phyloP scores from a whole-genome alignment of 2,329 filamentous ascomycete species.

The Sporothrix curviconia region DNA sequence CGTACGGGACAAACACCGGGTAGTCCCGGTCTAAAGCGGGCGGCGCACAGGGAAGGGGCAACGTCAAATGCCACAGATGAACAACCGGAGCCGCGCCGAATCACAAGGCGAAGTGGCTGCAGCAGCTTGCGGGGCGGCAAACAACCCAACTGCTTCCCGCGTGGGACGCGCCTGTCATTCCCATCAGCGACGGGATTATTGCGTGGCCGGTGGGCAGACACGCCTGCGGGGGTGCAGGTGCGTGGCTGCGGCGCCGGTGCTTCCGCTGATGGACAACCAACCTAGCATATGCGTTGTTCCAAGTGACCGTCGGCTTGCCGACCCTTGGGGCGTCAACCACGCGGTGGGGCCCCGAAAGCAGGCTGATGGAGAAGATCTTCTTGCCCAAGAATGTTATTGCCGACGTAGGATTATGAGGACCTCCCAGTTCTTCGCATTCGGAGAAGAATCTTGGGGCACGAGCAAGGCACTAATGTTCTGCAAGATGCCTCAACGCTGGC shows the following conservation, averaged over 20 bases:
- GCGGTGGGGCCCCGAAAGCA: too few species aligned
- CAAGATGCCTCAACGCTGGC: constrained; percentile 50
- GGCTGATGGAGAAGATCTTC: too few species aligned
- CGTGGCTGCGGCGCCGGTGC: too few species aligned
- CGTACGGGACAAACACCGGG: constrained; percentile 13
- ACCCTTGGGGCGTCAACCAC: constrained; percentile 29
- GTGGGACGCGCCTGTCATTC: too few species aligned
- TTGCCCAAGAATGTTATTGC: constrained; percentile 54
- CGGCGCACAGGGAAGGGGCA: constrained; percentile 28
- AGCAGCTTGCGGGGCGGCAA: not conserved
- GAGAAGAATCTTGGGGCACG: constrained; percentile 52
- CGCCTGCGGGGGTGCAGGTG: too few species aligned
- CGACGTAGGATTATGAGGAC: constrained; percentile 50
- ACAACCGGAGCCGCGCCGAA: not conserved
- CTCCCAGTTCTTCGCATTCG: constrained; percentile 52
- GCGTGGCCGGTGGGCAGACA: too few species aligned
- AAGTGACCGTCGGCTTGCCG: too few species aligned
- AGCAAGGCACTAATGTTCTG: constrained; percentile 57
- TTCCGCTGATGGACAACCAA: too few species aligned
- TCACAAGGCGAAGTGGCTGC: not conserved
- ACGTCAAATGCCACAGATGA: constrained; percentile 18
- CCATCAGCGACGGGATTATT: too few species aligned
- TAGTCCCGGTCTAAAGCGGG: constrained; percentile 27
- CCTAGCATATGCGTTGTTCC: too few species aligned
- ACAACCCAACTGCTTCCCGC: too few species aligned